phyloP scores from a whole-genome alignment of 140 eudicot species.

The Senecio squalidus region DNA sequence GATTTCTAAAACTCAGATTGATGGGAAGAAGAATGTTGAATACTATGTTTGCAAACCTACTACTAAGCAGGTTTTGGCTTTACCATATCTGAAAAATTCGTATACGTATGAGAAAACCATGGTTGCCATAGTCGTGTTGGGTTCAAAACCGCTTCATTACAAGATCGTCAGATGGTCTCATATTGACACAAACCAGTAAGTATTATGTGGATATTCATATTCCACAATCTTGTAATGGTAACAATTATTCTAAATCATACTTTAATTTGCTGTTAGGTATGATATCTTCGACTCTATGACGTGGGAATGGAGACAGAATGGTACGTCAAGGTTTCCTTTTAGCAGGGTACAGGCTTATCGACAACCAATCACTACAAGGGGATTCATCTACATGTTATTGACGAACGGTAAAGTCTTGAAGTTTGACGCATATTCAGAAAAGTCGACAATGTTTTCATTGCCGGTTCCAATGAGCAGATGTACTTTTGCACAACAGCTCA shows the following conservation, averaged over 20 bases:
- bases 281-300: too few relatives aligned
- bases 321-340: not conserved
- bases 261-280: too few relatives aligned
- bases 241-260: too few relatives aligned
- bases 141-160: not conserved
- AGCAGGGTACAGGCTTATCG: not conserved
- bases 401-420: not conserved
- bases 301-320: too few relatives aligned
- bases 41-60: slow-evolving; percentile 23
- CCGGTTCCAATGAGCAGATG: not conserved
- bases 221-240: too few relatives aligned
- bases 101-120: not conserved
- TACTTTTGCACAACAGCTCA: not conserved
- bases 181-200: slow-evolving; percentile 1
- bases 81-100: slow-evolving; percentile 11
- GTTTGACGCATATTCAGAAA: too few relatives aligned
- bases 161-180: not conserved
- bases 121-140: not conserved
- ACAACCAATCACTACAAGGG: slow-evolving; percentile 9
- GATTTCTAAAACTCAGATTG: not conserved
- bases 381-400: slow-evolving; percentile 10
- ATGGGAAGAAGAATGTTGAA: not conserved
- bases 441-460: not conserved
- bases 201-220: not conserved
- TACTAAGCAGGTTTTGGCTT: slow-evolving; percentile 12